Evolutionary conservation across 2,329 filamentous ascomycete species (phyloP), one percentile per base, ranked within the genome.

Genomic region (Cercospora sesami): DNA sequence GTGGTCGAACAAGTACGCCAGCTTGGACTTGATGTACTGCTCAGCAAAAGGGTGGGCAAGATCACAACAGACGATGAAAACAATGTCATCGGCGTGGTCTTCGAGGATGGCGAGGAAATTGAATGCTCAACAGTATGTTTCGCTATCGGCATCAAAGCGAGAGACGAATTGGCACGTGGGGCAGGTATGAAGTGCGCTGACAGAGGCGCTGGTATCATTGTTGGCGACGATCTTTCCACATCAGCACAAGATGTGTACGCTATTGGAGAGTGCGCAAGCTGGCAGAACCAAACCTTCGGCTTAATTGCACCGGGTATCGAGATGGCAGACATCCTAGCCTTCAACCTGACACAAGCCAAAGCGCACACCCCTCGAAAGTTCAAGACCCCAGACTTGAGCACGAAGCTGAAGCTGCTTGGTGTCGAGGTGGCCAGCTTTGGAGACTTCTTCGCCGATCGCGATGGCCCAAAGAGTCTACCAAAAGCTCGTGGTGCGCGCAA

Each of bases 351-450:
- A 3, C 90, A 94, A 77, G 91, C 92, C 33, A 90, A 90, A 76
- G 85, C 87, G 2, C 91, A 94, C 76, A 80, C 87, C 6, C 87
- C 87, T 1, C 84, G 91, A 33, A 83, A 83, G 31, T 96, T 96
- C 83, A 92, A 92, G 78, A 83, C 89, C 4, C 94, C 93, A 0
- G 93, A 97, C 78, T 83, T 97, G 48, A 96, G 93, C 83, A 97
- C 93, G 0, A 97, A 96, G 78, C 82, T 97, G 31, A 97, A 97
- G 83, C 83, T 97, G 0, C 84, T 97, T 0, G 93, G 93, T 0
- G 92, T 97, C 8, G 92, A 97, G 72, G 94, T 97, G 4, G 94
- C 94, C 18, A 95, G 91, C 75, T 97, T 97, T 76, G 93, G 94
- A 0, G 94, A 97, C 77, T 97, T 94, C 82, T 97, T 97, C 72